A percentile compares a stretch with the other conserved stretches of the same genome.
Evolutionary conservation across 2,329 filamentous ascomycete genomes (phyloP).

Genomic region (Trichoderma atrobrunneum): DNA sequence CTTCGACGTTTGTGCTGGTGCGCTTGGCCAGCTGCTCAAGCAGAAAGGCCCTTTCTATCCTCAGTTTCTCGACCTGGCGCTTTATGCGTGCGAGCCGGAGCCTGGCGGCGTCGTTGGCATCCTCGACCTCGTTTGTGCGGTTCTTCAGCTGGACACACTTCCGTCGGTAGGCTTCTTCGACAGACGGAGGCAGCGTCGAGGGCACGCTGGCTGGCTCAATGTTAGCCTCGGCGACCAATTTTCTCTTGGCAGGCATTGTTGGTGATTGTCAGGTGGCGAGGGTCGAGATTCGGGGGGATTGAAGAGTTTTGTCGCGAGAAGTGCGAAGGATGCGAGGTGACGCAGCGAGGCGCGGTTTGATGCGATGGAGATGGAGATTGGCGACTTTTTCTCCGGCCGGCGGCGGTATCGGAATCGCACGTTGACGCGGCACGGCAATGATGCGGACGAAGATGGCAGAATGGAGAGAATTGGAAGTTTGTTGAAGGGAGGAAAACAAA

Average conservation of each 20-base stretch:
- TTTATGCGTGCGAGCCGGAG: constrained; percentile 75
- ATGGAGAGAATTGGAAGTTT: background rate
- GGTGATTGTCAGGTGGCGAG: background rate
- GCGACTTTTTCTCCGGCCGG: background rate
- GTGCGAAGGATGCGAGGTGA: background rate
- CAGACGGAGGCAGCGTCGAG: constrained; percentile 73
- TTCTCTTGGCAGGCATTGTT: constrained; percentile 38
- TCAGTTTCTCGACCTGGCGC: constrained; percentile 86
- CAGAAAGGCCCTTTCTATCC: constrained; percentile 76
- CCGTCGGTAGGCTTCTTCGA: constrained; percentile 91
- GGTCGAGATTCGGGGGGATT: background rate
- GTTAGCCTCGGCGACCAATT: constrained; percentile 37
- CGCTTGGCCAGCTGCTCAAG: constrained; percentile 71
- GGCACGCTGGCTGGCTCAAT: constrained; percentile 47
- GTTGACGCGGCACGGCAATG: background rate
- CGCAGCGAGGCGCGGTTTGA: constrained; percentile 1
- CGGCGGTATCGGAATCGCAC: background rate
- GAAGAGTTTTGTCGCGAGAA: background rate
- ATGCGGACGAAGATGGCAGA: background rate
- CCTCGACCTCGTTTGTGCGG: constrained; percentile 86
- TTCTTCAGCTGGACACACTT: constrained; percentile 96
- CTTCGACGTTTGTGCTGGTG: constrained; percentile 71
- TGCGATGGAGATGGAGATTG: background rate
- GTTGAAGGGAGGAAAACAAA: constrained; percentile 12
- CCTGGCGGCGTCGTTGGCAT: constrained; percentile 81